Evolutionary conservation across 2,329 filamentous ascomycete genomes (phyloP).

Genomic region (Aspergillus sp.): DNA sequence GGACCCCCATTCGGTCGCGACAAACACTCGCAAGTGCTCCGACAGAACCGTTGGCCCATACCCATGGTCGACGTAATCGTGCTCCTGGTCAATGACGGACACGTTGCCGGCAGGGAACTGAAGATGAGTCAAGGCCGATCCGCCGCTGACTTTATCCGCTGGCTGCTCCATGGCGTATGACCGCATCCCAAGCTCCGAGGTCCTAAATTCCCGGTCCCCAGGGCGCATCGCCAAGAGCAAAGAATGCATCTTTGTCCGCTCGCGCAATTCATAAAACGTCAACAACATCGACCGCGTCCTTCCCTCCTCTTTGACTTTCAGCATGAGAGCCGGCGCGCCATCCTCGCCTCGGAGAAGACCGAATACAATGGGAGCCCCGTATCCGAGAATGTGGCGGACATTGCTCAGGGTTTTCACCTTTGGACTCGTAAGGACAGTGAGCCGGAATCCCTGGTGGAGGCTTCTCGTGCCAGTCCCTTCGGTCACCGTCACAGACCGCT

Average conservation of each 20-base stretch:
- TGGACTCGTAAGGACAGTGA: conserved; percentile 68
- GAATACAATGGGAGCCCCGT: conserved; percentile 63
- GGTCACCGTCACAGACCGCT: conserved; percentile 56
- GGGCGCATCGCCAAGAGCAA: conserved; percentile 64
- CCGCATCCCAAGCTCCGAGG: conserved; percentile 58
- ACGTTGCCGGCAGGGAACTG: conserved; percentile 29
- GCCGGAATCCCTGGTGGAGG: conserved; percentile 68
- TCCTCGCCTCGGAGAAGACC: conserved; percentile 65
- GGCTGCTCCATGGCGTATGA: conserved; percentile 53
- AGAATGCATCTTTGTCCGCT: conserved; percentile 62
- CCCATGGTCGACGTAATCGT: conserved; percentile 45
- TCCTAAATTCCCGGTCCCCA: conserved; percentile 58
- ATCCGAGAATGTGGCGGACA: conserved; percentile 59
- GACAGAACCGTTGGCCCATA: conserved; percentile 62
- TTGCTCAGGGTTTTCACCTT: conserved; percentile 68
- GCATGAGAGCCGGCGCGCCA: conserved; percentile 57
- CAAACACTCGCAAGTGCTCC: conserved; percentile 63
- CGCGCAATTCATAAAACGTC: conserved; percentile 64
- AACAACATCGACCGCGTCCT: conserved; percentile 64
- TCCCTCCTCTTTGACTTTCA: conserved; percentile 60
- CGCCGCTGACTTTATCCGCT: conserved; percentile 22
- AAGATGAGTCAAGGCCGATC: conserved; percentile 21
- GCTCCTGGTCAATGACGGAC: conserved; percentile 61
- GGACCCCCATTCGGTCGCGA: conserved; percentile 66
- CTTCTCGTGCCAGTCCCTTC: conserved; percentile 63